Base-by-base conservation (phyloP, 176 grass and related monocot species). In the Hordeum marinum region DNA sequence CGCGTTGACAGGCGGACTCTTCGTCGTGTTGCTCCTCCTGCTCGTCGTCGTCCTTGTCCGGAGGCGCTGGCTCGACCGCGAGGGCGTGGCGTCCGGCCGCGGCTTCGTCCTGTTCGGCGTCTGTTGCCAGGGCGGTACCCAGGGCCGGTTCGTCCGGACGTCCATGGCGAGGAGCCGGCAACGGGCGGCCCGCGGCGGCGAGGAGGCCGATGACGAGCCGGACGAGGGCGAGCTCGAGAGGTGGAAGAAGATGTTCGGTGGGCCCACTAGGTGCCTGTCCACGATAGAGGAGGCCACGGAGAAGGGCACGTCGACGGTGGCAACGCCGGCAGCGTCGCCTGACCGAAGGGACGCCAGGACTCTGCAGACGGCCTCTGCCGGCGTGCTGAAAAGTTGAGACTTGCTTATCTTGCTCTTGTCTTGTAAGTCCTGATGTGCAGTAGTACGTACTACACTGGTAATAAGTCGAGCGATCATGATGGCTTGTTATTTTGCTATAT, bases 221-320 rank as follows among this genome's bases (percentile, higher is more conserved):
- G 72, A 52, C 75, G 75, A 83, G 41, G 64, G 32, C 83, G 90
- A 94, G 82, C 74, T 89, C 32, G 87, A 87, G 65, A 88, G 76
- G 78, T 92, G 81, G 87, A 86, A 83, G 62, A 79, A 21, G 64
- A 79, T 83, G 57, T 92, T 81, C 62, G 59, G 80, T 2, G 77
- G 62, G 0, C 77, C 77, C 41, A 78, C 68, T 4, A 87, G 89
- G 87, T 72, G 61, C 71, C 32, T 92, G 46, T 90, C 88, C 59
- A 88, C 84, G 81, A 92, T 94, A 39, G 83, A 92, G 1, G 92
- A 92, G 64, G 85, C 57, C 13, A 89, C 86, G 36, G 91, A 93
- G 88, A 84, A 82, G 63, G 68, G 43, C 52, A 87, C 60, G 20
- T 76, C 78, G 31, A 57, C 68, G 23, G 63, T 76, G 34, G 63